Conservation (phyloP, 2,329 filamentous ascomycete species). For the Calonectria henricotiae region DNA sequence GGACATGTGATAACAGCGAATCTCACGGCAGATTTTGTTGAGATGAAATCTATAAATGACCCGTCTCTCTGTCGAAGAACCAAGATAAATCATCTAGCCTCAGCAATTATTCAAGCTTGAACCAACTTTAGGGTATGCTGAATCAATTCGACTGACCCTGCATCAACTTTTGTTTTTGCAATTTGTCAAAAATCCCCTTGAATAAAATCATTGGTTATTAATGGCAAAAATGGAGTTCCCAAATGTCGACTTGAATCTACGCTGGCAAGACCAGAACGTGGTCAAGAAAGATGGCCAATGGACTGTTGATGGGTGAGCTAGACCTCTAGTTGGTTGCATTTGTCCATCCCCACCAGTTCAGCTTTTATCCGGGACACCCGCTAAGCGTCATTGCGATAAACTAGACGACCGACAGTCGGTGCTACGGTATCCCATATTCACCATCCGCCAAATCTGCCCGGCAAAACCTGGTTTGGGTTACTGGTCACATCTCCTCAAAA, state of each 20-base stretch:
- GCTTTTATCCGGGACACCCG: not conserved
- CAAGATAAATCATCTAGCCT: not conserved
- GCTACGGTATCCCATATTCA: conserved; percentile 34
- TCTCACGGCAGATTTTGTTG: not conserved
- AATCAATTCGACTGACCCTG: not conserved
- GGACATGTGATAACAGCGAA: not conserved
- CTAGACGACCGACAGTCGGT: conserved; percentile 36
- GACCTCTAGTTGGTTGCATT: not conserved
- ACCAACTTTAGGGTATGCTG: too few species aligned
- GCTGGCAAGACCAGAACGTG: conserved; percentile 43
- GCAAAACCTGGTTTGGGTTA: conserved; percentile 38
- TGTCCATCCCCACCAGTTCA: not conserved
- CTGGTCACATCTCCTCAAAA: conserved; percentile 36
- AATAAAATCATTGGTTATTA: not conserved
- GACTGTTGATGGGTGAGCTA: conserved; percentile 41
- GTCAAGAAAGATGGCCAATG: conserved; percentile 42
- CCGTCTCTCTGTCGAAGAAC: not conserved
- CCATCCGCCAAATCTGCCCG: conserved; percentile 36
- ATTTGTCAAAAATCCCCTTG: too few species aligned
- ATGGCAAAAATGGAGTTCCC: conserved; percentile 21
- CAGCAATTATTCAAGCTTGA: not conserved
- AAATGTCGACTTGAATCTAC: conserved; percentile 40
- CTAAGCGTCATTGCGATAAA: not conserved
- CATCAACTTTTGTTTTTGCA: not conserved
- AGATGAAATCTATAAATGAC: not conserved